phyloP scores from a whole-genome alignment of 106 monocot species.

The Apostasia ramifera region DNA sequence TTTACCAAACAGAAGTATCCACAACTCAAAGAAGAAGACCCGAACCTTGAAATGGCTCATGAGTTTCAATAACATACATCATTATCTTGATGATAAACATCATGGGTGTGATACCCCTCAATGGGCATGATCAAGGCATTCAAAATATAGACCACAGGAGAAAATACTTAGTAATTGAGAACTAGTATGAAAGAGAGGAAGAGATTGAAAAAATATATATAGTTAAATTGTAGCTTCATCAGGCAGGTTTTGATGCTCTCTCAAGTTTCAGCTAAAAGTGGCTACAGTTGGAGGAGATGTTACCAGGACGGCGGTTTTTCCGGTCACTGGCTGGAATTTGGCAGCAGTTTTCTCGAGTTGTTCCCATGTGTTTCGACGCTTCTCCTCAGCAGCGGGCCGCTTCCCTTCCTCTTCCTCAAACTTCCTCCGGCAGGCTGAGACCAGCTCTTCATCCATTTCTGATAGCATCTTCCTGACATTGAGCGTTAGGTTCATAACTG shows the following conservation, averaged over 20 bases:
- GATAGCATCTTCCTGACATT: conserved; percentile 74
- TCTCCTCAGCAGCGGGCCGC: conserved; percentile 22
- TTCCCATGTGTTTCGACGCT: conserved; percentile 57
- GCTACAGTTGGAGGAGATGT: conserved; percentile 19
- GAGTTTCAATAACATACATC: too few species aligned
- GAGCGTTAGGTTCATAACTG: conserved; percentile 64
- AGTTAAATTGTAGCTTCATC: too few species aligned
- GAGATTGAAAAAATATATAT: too few species aligned
- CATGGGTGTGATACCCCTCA: too few species aligned
- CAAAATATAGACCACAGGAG: too few species aligned
- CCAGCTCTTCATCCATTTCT: conserved; percentile 85
- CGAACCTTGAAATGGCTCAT: too few species aligned
- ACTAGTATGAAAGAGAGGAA: too few species aligned
- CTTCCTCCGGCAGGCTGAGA: conserved; percentile 38
- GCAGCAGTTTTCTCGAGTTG: conserved; percentile 58
- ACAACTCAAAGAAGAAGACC: too few species aligned
- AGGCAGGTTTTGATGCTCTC: neutral
- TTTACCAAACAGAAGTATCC: too few species aligned
- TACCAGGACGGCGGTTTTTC: conserved; percentile 81
- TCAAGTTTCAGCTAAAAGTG: conserved; percentile 1
- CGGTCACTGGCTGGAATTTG: conserved; percentile 59
- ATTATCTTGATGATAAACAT: too few species aligned
- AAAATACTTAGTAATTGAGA: too few species aligned
- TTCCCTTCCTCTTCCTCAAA: conserved; percentile 64
- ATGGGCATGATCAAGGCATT: too few species aligned